These are phyloP conservation scores for Artemisia annua DNA, from an alignment of 129 eudicot species.

Conservation along the genomic window DNA sequence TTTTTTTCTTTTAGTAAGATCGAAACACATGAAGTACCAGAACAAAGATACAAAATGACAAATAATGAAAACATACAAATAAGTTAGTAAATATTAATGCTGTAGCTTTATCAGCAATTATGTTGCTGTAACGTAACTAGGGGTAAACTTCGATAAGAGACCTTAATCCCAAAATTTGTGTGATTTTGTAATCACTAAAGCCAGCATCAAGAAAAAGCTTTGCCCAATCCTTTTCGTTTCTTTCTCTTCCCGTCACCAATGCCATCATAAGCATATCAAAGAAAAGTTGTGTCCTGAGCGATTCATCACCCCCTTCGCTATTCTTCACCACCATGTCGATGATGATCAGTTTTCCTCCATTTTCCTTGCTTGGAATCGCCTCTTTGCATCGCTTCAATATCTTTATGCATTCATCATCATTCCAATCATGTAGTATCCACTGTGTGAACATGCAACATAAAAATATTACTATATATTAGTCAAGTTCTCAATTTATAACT, in stretches of 20 bases:
- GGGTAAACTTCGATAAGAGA: slow-evolving; percentile 40
- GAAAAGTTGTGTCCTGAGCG: slow-evolving; percentile 29
- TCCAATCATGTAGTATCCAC: slow-evolving; percentile 59
- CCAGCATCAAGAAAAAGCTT: slow-evolving; percentile 38
- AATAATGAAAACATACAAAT: too few species aligned
- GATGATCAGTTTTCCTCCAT: slow-evolving; percentile 44
- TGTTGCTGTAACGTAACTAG: neutral
- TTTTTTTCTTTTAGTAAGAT: too few species aligned
- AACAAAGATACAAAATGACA: too few species aligned
- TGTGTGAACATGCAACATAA: neutral
- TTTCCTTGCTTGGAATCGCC: slow-evolving; percentile 33
- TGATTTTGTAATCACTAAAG: slow-evolving; percentile 32
- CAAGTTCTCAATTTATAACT: too few species aligned
- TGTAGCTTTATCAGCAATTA: too few species aligned
- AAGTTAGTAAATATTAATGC: too few species aligned
- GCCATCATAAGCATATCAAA: slow-evolving; percentile 40
- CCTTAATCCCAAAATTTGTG: slow-evolving; percentile 24
- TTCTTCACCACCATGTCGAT: slow-evolving; percentile 42
- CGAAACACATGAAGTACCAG: too few species aligned
- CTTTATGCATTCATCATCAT: slow-evolving; percentile 41
- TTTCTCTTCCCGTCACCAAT: slow-evolving; percentile 23
- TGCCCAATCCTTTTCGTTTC: slow-evolving; percentile 41
- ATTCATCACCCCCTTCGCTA: slow-evolving; percentile 3
- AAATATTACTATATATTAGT: too few species aligned
- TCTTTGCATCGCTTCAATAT: slow-evolving; percentile 41